Conservation (phyloP, 2,329 filamentous ascomycete genomes). For the Ramichloridium luteum region DNA sequence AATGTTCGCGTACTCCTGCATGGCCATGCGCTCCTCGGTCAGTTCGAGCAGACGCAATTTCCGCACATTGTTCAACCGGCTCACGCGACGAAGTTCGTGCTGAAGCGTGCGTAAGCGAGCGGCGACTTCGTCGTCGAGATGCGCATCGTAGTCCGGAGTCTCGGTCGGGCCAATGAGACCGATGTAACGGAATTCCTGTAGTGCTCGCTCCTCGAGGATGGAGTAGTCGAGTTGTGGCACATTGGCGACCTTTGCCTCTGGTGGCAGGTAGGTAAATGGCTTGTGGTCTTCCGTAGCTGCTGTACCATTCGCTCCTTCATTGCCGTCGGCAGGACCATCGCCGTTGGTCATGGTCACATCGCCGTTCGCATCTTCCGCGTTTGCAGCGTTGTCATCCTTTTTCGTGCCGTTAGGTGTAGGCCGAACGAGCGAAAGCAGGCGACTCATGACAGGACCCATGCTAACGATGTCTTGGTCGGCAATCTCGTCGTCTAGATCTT, state of each 20-base stretch:
- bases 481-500: conserved; percentile 75
- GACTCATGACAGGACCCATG: conserved; percentile 70
- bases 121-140: conserved; percentile 88
- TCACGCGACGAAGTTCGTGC: conserved; percentile 66
- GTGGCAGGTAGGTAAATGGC: conserved; percentile 61
- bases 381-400: conserved; percentile 36
- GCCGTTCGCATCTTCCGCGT: conserved; percentile 34
- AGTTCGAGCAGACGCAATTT: conserved; percentile 79
- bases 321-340: conserved; percentile 32
- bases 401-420: conserved; percentile 48
- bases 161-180: conserved; percentile 59
- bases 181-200: conserved; percentile 81
- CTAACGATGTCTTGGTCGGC: conserved; percentile 82
- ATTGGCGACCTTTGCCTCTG: conserved; percentile 26
- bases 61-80: conserved; percentile 77
- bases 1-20: conserved; percentile 94
- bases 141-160: conserved; percentile 69
- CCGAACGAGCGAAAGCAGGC: conserved; percentile 67
- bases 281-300: conserved; percentile 15
- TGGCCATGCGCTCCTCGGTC: conserved; percentile 82
- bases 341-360: conserved; percentile 31
- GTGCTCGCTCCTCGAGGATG: conserved; percentile 78
- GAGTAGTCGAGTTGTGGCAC: conserved; percentile 60
- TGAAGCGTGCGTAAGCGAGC: conserved; percentile 80
- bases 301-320: conserved; percentile 25